Percentiles rank a stretch among this genome's conserved stretches.
These are phyloP conservation scores for Aureobasidium sp. DNA, from an alignment of 2,329 filamentous ascomycete genomes.

Conservation along the genomic window DNA sequence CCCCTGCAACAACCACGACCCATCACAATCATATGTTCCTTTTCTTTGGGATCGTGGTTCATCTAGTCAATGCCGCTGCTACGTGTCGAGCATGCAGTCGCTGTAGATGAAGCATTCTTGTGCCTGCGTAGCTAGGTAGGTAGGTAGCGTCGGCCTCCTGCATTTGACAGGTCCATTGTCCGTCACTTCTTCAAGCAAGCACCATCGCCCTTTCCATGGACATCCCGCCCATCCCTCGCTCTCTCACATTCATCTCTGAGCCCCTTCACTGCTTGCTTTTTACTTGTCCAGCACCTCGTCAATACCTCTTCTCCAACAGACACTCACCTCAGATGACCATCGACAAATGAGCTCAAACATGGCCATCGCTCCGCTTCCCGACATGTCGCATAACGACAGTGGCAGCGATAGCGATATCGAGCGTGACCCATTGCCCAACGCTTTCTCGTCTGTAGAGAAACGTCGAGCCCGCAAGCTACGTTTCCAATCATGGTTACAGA, in stretches of 20 bases:
- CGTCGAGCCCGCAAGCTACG: constrained; percentile 36
- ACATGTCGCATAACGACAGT: neutral
- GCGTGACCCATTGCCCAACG: neutral
- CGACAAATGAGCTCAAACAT: neutral
- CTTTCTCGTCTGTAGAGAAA: constrained; percentile 25
- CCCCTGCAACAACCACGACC: neutral
- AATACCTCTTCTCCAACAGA: neutral
- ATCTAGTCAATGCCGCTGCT: neutral
- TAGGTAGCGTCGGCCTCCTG: neutral
- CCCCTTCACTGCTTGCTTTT: neutral
- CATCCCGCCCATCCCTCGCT: neutral
- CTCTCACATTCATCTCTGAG: neutral
- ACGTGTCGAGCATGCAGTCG: neutral
- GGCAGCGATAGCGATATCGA: constrained; percentile 6
- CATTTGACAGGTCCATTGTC: neutral
- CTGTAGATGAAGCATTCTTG: neutral
- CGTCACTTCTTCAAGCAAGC: neutral
- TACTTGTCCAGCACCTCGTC: neutral
- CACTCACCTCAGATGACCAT: neutral
- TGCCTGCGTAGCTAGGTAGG: no score
- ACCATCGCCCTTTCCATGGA: neutral
- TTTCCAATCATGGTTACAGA: constrained; percentile 38
- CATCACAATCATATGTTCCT: neutral
- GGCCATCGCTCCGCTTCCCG: neutral
- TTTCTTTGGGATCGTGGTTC: neutral